Evolutionary conservation across 2,329 filamentous ascomycete genomes (phyloP).

Genomic region (Furcasterigmium furcatum): DNA sequence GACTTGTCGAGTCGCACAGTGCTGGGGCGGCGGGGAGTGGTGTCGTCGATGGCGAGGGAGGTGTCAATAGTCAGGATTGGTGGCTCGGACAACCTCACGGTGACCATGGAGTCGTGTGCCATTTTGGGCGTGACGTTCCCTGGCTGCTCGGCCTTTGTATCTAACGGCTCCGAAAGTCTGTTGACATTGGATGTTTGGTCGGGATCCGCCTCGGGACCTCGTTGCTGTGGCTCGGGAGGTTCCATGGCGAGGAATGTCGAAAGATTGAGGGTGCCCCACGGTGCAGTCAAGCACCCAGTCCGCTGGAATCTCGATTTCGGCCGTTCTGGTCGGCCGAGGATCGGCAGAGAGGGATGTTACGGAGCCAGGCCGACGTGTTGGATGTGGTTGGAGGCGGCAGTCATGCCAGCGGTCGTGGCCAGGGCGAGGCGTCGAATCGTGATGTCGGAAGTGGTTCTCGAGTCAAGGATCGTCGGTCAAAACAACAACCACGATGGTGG

Average conservation of each 20-base stretch:
- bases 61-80: conserved; percentile 49
- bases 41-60: conserved; percentile 21
- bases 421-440: not conserved
- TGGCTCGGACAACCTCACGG: conserved; percentile 68
- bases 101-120: conserved; percentile 70
- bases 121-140: conserved; percentile 12
- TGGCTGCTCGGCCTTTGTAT: not conserved
- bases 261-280: not conserved
- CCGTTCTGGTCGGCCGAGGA: not conserved
- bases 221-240: not conserved
- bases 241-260: not conserved
- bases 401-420: not conserved
- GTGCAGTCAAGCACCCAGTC: not conserved
- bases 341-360: not conserved
- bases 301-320: not conserved
- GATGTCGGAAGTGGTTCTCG: too few species aligned
- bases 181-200: not conserved
- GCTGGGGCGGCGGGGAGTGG: conserved; percentile 7
- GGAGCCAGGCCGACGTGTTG: not conserved
- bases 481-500: too few species aligned
- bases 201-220: not conserved
- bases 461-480: too few species aligned
- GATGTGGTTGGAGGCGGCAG: not conserved
- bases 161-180: not conserved
- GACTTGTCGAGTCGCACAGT: conserved; percentile 12